Base-by-base conservation (phyloP, 331 rosid species). In the Acacia pycnantha region DNA sequence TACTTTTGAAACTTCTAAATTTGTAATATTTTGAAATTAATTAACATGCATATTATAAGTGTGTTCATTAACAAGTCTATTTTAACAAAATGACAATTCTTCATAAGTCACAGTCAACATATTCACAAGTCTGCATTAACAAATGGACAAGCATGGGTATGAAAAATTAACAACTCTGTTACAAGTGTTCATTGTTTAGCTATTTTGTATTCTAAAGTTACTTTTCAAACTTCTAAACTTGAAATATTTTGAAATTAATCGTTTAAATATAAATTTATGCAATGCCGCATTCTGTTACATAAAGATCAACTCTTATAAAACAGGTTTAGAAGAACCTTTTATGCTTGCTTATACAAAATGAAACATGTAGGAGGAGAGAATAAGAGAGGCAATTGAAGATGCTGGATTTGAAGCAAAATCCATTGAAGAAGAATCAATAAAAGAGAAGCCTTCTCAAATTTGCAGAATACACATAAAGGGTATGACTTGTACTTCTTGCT, bases 401-500 rank as follows among this genome's bases (percentile, higher is more conserved):
- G 81, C 78, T 22, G 87, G 87, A 19, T 84, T 84, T 48, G 69
- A 79, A 74, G 87, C 81, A 16, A 67, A 61, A 6, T 24, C 72
- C 72, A 1, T 73, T 1, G 77, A 29, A 64, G 91, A 91, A 46
- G 90, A 44, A 6, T 26, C 64, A 9, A 8, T 41, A 72, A 83
- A 85, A 29, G 88, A 84, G 43, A 78, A 44, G 61, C 37, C 84
- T 24, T 51, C 67, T n/a, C 90, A 84, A 77, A 82, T 88, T 29
- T 88, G 98, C 40, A 91, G 92, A 29, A 84, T 93, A 18, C 82
- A 70, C 16, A 83, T 93, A 67, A 82, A 74, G 19, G 98, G 97
- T 26, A 93, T 90, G 97, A 93, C 97, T 2, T 91, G 97, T 86
- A 89, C 94, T 13, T 86, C 94, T 29, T 91, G 97, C 82, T 88